phyloP scores from a whole-genome alignment of 1,139 yeast genomes.

The Hemisphaericaspora subhashii region DNA sequence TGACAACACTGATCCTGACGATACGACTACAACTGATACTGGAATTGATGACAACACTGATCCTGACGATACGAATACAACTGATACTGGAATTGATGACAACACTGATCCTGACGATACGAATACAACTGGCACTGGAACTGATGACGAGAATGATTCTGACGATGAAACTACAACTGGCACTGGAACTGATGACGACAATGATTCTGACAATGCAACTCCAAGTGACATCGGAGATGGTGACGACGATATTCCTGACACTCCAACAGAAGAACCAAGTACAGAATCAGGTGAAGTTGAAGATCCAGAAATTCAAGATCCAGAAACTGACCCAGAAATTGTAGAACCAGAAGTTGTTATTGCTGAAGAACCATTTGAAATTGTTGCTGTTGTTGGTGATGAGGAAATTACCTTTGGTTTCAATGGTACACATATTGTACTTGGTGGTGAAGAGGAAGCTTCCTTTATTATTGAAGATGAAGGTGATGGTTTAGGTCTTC shows the following conservation, averaged over 20 bases:
- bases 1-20: too few relatives aligned
- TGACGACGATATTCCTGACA: too few relatives aligned
- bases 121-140: too few relatives aligned
- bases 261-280: conserved; percentile 4
- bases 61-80: too few relatives aligned
- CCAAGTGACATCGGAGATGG: neutral
- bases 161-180: too few relatives aligned
- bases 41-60: too few relatives aligned
- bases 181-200: too few relatives aligned
- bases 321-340: conserved; percentile 2
- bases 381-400: conserved; percentile 10
- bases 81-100: too few relatives aligned
- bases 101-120: too few relatives aligned
- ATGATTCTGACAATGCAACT: conserved; percentile 4
- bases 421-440: neutral
- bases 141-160: too few relatives aligned
- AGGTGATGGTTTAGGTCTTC: neutral
- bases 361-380: conserved; percentile 34
- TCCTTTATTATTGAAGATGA: neutral
- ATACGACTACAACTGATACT: too few relatives aligned
- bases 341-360: conserved; percentile 12
- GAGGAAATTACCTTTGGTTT: neutral
- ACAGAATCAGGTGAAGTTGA: neutral
- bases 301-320: neutral
- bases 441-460: neutral